A percentile compares a stretch with the other conserved stretches of the same genome.
These are phyloP conservation scores for Gossypium gossypioides DNA, from an alignment of 441 rosid genomes.

Conservation along the genomic window DNA sequence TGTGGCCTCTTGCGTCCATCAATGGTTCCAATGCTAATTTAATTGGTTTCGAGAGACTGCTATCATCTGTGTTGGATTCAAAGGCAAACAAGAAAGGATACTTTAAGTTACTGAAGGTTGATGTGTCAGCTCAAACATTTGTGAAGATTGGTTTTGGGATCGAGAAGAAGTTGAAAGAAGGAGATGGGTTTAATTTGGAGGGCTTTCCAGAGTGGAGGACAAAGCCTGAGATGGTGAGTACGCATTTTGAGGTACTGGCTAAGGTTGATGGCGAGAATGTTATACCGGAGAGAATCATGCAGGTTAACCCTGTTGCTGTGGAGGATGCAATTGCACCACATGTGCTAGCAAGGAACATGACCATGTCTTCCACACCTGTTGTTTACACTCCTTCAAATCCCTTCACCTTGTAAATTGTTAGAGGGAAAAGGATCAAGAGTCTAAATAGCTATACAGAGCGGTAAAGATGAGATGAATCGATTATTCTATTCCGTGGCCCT, in stretches of 20 bases:
- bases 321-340: slow-evolving; percentile 55
- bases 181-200: slow-evolving; percentile 23
- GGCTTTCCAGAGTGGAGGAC: slow-evolving; percentile 65
- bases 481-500: too few relatives aligned
- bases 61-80: slow-evolving; percentile 65
- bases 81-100: slow-evolving; percentile 56
- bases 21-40: slow-evolving; percentile 63
- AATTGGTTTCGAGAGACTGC: slow-evolving; percentile 59
- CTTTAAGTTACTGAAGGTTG: slow-evolving; percentile 63
- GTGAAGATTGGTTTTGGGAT: slow-evolving; percentile 74
- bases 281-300: slow-evolving; percentile 58
- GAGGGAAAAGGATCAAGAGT: background rate
- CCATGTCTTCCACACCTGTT: slow-evolving; percentile 46
- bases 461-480: slow-evolving; percentile 10
- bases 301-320: slow-evolving; percentile 39
- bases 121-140: slow-evolving; percentile 71
- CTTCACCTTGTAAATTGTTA: slow-evolving; percentile 36
- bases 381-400: slow-evolving; percentile 50
- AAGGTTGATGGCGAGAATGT: slow-evolving; percentile 71
- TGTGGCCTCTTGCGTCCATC: slow-evolving; percentile 82
- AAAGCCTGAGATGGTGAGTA: slow-evolving; percentile 49
- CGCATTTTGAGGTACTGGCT: slow-evolving; percentile 87
- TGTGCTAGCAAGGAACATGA: slow-evolving; percentile 37
- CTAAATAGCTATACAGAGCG: background rate
- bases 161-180: slow-evolving; percentile 61